Conservation (phyloP, 2,329 filamentous ascomycete species). For the Aspergillus viridinutans region DNA sequence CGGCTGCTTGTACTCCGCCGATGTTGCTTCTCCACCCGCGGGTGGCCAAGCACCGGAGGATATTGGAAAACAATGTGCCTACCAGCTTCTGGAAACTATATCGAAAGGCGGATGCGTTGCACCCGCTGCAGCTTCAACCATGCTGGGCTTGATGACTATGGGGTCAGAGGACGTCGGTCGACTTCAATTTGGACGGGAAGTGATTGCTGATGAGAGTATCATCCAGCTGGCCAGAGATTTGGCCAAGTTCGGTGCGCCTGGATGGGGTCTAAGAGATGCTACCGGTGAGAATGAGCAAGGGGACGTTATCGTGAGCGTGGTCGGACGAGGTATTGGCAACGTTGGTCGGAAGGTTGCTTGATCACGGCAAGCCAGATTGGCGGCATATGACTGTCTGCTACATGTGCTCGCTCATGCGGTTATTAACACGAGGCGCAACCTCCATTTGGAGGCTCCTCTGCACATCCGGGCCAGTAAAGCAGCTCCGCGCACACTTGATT, state of each 20-base stretch:
- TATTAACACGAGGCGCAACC: not conserved
- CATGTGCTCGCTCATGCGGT: not conserved
- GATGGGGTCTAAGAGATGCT: constrained; percentile 81
- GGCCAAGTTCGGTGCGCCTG: constrained; percentile 80
- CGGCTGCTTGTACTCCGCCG: constrained; percentile 82
- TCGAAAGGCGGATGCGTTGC: constrained; percentile 78
- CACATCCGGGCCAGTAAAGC: not conserved
- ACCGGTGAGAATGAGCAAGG: constrained; percentile 58
- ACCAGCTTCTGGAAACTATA: constrained; percentile 81
- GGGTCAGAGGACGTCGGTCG: constrained; percentile 92
- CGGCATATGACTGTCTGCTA: not conserved
- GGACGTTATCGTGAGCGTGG: constrained; percentile 83
- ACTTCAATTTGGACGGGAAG: constrained; percentile 72
- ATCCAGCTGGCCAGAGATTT: constrained; percentile 80
- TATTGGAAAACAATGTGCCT: constrained; percentile 80
- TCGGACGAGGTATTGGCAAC: constrained; percentile 90
- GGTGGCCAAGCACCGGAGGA: constrained; percentile 87
- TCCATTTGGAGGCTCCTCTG: not conserved
- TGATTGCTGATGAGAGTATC: constrained; percentile 75
- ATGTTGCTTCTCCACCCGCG: constrained; percentile 67
- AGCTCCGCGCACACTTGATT: not conserved
- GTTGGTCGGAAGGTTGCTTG: constrained; percentile 83
- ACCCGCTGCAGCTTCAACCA: constrained; percentile 64
- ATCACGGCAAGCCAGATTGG: constrained; percentile 15
- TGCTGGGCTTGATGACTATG: constrained; percentile 94